Conservation (phyloP, 306 rosid genomes). For the Vigna nakashimae region DNA sequence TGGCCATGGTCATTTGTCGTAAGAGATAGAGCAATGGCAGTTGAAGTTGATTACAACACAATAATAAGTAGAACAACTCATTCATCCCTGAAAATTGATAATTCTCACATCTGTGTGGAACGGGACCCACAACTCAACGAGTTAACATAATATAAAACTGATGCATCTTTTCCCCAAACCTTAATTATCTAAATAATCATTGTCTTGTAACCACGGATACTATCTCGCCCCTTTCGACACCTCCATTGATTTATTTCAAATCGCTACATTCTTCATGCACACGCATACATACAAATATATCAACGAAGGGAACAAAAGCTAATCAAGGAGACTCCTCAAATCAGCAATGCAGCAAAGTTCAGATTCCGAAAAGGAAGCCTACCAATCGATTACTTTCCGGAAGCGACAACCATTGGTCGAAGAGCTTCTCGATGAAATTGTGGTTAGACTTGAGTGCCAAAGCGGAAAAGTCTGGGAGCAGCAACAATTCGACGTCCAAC, state of each 20-base stretch:
- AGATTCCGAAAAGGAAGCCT: constrained; percentile 42
- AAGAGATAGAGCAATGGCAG: constrained; percentile 4
- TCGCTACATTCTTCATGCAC: constrained; percentile 25
- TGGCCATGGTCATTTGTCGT: not conserved
- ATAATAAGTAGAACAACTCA: not conserved
- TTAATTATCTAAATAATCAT: not conserved
- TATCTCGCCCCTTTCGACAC: not conserved
- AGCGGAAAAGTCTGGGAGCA: constrained; percentile 84
- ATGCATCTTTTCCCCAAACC: constrained; percentile 33
- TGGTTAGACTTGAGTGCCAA: constrained; percentile 81
- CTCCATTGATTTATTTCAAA: not conserved
- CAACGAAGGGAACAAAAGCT: constrained; percentile 9
- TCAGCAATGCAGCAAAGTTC: constrained; percentile 23
- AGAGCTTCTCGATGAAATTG: constrained; percentile 73
- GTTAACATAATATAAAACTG: constrained; percentile 4
- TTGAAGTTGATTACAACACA: constrained; percentile 13
- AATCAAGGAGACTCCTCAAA: constrained; percentile 31
- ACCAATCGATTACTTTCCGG: constrained; percentile 89
- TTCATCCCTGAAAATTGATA: constrained; percentile 19
- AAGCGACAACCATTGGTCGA: constrained; percentile 95
- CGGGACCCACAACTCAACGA: constrained; percentile 7
- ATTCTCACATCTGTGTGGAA: constrained; percentile 8
- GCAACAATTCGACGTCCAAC: constrained; percentile 88
- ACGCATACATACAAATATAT: not conserved
- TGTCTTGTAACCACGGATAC: constrained; percentile 9